Base-by-base conservation (phyloP, 108 stramenopile genomes). In the Aurantiochytrium sp. region DNA sequence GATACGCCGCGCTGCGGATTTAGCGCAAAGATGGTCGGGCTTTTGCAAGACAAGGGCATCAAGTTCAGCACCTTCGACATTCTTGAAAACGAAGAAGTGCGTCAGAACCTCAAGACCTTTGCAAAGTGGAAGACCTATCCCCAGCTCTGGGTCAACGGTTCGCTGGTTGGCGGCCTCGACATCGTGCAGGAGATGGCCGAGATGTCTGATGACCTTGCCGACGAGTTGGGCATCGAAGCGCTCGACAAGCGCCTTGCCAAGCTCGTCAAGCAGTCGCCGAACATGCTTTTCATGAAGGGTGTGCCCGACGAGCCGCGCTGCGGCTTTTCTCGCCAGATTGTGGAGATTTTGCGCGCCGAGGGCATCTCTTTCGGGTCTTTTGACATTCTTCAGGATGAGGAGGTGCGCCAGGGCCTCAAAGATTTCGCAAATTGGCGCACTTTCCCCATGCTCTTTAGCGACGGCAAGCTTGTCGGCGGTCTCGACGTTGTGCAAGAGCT, bases 241-340 rank as follows among this genome's bases (percentile, higher is more conserved):
- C 58, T 91, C 88, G 87, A 90, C 58, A 28, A 88, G 42, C 89
- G 94, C 5, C 90, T 95, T 44, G 88, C 94, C 72, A 64, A 60
- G 14, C 73, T 98, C 21, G 92, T 97, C 47, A 89, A 88, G 21
- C 92, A 92, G 16, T 90, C 95, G 5, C 92, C 92, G 35, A 96
- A 96, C 45, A 96, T 99, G 95, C 87, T 99, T 5, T 99, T 99
- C 88, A 97, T 98, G 94, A 99, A 99, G 91, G 98, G 98, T 18
- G 88, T 72, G 0, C 98, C 98, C 25, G 83, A 76, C 35, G 93
- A 92, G 28, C 97, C 97, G 5, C 93, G 94, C 28, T 99, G 98
- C 89, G 97, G 97, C 8, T 99, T 99, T 92, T 97, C 97, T 60
- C 95, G 96, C 21, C 94, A 96, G 90, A 94, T 96, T 21, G 95